Evolutionary conservation across 75 land plant species (phyloP).

Genomic region (Pinus taeda): DNA sequence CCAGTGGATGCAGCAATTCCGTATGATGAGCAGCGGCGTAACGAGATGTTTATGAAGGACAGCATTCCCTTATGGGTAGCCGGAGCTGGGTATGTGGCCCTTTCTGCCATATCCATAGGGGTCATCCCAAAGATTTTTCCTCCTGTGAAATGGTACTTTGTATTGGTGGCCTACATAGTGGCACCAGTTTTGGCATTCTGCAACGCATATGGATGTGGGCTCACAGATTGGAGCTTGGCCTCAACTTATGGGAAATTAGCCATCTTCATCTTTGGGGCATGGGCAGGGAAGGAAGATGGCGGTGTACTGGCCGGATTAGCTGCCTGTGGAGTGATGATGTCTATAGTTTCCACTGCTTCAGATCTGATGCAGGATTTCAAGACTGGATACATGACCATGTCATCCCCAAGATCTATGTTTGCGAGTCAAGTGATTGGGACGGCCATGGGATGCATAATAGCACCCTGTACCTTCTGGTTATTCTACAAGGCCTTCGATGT

Average conservation of each 20-base stretch:
- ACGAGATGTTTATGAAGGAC: conserved; percentile 36
- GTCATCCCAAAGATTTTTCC: conserved; percentile 37
- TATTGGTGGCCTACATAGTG: conserved; percentile 39
- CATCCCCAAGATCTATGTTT: conserved; percentile 66
- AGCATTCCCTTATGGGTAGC: conserved; percentile 42
- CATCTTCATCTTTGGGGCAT: conserved; percentile 60
- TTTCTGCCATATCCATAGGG: conserved; percentile 33
- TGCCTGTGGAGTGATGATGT: conserved; percentile 67
- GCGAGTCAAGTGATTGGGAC: conserved; percentile 57
- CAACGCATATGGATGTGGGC: conserved; percentile 62
- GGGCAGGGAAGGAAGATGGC: conserved; percentile 42
- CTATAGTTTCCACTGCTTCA: conserved; percentile 53
- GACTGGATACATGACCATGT: conserved; percentile 52
- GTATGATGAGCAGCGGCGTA: conserved; percentile 15
- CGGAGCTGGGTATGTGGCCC: conserved; percentile 17
- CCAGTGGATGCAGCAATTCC: background rate
- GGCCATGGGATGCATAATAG: conserved; percentile 47
- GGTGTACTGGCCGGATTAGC: conserved; percentile 64
- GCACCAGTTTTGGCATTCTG: conserved; percentile 64
- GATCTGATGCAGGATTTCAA: conserved; percentile 72
- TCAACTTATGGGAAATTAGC: conserved; percentile 61
- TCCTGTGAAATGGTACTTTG: conserved; percentile 35
- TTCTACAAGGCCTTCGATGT: conserved; percentile 48
- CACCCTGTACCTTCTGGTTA: conserved; percentile 53
- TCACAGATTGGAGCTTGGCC: conserved; percentile 69